Percentiles rank a stretch among this genome's conserved stretches.
Evolutionary conservation across 2,329 filamentous ascomycete species (phyloP).

Genomic region (Ceratocystis diversiconidia): DNA sequence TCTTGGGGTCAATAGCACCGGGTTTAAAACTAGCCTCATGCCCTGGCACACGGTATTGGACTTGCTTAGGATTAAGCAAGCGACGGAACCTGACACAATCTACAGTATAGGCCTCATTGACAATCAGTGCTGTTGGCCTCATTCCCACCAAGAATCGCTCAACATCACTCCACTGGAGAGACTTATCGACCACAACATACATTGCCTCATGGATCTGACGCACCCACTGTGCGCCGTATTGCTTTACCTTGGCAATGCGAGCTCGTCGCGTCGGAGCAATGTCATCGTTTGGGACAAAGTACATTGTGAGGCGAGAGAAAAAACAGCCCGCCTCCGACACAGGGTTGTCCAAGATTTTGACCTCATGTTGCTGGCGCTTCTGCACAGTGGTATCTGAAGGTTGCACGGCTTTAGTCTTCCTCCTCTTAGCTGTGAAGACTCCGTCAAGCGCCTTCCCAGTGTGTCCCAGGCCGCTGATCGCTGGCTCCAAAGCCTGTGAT

Average conservation of each 20-base stretch:
- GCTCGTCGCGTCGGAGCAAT: conserved; percentile 50
- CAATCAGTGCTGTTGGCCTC: conserved; percentile 32
- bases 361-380: conserved; percentile 21
- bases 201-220: conserved; percentile 47
- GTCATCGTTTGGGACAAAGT: conserved; percentile 72
- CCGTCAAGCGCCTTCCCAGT: neutral
- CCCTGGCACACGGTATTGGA: conserved; percentile 45
- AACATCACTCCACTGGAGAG: conserved; percentile 49
- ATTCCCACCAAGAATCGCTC: conserved; percentile 30
- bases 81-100: conserved; percentile 49
- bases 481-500: no score
- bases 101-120: conserved; percentile 54
- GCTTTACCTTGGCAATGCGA: conserved; percentile 59
- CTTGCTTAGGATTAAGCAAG: conserved; percentile 44
- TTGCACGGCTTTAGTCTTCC: neutral
- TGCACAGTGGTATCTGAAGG: conserved; percentile 14
- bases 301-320: conserved; percentile 49
- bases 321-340: conserved; percentile 40
- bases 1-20: neutral
- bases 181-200: conserved; percentile 66
- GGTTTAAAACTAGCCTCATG: conserved; percentile 21
- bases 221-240: conserved; percentile 63
- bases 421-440: neutral
- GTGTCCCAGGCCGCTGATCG: no score
- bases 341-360: conserved; percentile 24